A percentile compares a stretch with the other conserved stretches of the same genome.
phyloP scores from a whole-genome alignment of 1,139 yeast species.

The Debaryomyces robertsiae region DNA sequence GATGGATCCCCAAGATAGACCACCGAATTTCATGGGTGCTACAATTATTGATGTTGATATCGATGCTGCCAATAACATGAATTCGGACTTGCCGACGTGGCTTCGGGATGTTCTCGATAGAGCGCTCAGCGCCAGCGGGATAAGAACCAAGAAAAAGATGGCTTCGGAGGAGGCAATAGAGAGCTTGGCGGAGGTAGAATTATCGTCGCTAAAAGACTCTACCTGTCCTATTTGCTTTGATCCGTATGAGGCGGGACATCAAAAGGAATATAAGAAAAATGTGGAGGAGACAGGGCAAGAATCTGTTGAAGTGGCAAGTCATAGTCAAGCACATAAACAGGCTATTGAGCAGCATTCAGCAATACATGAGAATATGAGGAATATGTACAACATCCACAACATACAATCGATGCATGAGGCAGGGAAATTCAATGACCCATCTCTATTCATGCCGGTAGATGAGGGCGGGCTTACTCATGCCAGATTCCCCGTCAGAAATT shows the following conservation, averaged over 20 bases:
- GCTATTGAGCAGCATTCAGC: slow-evolving; percentile 9
- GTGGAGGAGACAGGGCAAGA: not conserved
- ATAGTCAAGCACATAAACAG: slow-evolving; percentile 1
- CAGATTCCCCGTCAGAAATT: slow-evolving; percentile 37
- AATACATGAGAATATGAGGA: slow-evolving; percentile 6
- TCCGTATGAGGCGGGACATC: slow-evolving; percentile 23
- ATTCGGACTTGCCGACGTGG: slow-evolving; percentile 47
- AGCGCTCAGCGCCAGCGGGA: slow-evolving; percentile 35
- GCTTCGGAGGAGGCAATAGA: slow-evolving; percentile 48
- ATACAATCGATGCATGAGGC: slow-evolving; percentile 10
- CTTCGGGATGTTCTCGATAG: slow-evolving; percentile 42
- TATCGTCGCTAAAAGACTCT: slow-evolving; percentile 20
- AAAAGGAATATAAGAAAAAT: slow-evolving; percentile 3
- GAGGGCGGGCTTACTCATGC: slow-evolving; percentile 31
- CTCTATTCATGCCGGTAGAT: slow-evolving; percentile 43
- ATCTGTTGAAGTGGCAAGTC: not conserved
- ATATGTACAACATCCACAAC: slow-evolving; percentile 7
- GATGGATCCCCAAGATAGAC: slow-evolving; percentile 22
- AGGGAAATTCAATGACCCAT: slow-evolving; percentile 36
- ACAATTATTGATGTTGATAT: slow-evolving; percentile 48
- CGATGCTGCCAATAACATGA: slow-evolving; percentile 48
- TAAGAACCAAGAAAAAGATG: slow-evolving; percentile 27
- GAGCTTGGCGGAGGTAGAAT: slow-evolving; percentile 32
- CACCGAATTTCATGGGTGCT: slow-evolving; percentile 21
- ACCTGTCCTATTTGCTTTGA: slow-evolving; percentile 52